Conservation (phyloP, 1,284 basidiomycete genomes). For the Cryptococcus neoformans region DNA sequence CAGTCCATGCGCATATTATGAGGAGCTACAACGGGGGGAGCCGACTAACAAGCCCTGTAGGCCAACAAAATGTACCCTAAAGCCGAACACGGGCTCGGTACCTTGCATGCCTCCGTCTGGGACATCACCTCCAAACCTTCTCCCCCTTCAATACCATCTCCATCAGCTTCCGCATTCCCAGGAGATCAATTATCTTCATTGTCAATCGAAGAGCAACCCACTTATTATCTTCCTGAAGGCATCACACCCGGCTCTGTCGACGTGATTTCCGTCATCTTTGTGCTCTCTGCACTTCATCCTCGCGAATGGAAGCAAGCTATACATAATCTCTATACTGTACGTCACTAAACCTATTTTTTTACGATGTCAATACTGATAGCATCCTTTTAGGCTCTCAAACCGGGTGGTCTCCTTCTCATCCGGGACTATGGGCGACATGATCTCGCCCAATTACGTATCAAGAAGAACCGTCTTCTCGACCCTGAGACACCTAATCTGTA, state of each 20-base stretch:
- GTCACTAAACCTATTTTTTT: slow-evolving; percentile 14
- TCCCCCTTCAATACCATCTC: background rate
- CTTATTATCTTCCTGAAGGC: slow-evolving; percentile 59
- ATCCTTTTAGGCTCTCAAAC: slow-evolving; percentile 72
- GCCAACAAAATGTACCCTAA: slow-evolving; percentile 66
- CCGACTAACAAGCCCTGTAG: background rate
- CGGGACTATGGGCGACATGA: slow-evolving; percentile 97
- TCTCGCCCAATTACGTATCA: slow-evolving; percentile 90
- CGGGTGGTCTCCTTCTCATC: slow-evolving; percentile 77
- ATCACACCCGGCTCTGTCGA: slow-evolving; percentile 70
- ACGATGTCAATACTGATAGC: background rate
- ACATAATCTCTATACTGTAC: slow-evolving; percentile 73
- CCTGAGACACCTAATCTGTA: slow-evolving; percentile 95
- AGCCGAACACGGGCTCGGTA: slow-evolving; percentile 63
- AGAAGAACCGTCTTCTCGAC: slow-evolving; percentile 76
- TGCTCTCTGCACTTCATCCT: slow-evolving; percentile 91
- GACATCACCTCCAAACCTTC: slow-evolving; percentile 67
- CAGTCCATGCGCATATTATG: slow-evolving; percentile 1
- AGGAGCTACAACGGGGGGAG: background rate
- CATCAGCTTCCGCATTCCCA: background rate
- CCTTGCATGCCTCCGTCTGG: slow-evolving; percentile 78
- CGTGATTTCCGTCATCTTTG: slow-evolving; percentile 89
- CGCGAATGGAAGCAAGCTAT: slow-evolving; percentile 85
- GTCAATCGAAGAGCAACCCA: background rate
- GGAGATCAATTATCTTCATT: background rate